Conservation (phyloP, 768 basidiomycete species). For the Russula griseocarnosa region DNA sequence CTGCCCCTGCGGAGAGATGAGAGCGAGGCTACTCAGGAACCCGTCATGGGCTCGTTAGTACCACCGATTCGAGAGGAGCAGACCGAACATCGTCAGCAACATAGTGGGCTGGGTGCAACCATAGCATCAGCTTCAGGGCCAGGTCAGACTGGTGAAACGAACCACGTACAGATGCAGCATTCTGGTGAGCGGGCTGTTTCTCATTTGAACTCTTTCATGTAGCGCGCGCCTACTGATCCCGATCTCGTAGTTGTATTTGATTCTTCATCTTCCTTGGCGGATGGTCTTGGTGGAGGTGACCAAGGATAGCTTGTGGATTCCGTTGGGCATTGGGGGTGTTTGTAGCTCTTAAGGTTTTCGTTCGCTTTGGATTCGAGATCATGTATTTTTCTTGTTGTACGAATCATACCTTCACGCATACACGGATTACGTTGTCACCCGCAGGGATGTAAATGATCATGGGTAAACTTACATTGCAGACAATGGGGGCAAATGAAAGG, state of each 20-base stretch:
- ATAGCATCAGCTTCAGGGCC: conserved; percentile 16
- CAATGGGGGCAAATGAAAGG: background rate
- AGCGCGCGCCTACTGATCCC: background rate
- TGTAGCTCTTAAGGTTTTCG: background rate
- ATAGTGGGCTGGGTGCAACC: conserved; percentile 4
- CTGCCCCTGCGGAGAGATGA: conserved; percentile 25
- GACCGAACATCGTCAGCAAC: conserved; percentile 19
- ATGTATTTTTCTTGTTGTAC: conserved; percentile 14
- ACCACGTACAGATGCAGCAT: conserved; percentile 23
- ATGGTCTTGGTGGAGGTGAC: conserved; percentile 26
- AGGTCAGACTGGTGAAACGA: conserved; percentile 22
- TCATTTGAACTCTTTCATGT: background rate
- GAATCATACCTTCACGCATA: background rate
- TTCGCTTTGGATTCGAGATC: background rate
- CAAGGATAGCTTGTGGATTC: conserved; percentile 5
- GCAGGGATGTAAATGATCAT: background rate
- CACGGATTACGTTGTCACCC: background rate
- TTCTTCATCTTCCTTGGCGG: conserved; percentile 25
- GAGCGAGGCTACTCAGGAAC: conserved; percentile 27
- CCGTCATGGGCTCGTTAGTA: conserved; percentile 33
- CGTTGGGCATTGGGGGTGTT: background rate
- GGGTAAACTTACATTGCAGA: background rate
- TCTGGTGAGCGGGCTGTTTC: conserved; percentile 13
- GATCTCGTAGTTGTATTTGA: conserved; percentile 22
- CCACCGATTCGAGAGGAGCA: conserved; percentile 31